Conservation (phyloP, 257 asterid species). For the Nicotiana tomentosiformis region DNA sequence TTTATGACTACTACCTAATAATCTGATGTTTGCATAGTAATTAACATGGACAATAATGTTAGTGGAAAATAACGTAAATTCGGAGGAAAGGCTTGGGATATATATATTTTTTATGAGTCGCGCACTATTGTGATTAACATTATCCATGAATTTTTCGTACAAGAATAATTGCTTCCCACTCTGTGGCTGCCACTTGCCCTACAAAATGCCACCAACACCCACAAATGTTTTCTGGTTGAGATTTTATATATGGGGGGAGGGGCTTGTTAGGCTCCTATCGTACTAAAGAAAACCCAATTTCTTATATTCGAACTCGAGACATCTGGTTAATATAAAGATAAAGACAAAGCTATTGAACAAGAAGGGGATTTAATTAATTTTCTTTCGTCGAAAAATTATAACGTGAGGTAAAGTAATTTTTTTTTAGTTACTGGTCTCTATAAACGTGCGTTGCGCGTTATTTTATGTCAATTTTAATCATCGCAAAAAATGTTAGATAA, state of each 20-base stretch:
- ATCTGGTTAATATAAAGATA: too few relatives aligned
- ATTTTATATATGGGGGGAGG: not conserved
- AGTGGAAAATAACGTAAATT: not conserved
- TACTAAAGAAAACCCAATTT: fast-evolving
- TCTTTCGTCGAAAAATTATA: too few relatives aligned
- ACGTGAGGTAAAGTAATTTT: too few relatives aligned
- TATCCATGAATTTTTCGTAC: not conserved
- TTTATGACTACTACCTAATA: not conserved
- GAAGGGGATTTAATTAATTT: too few relatives aligned
- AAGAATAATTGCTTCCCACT: not conserved
- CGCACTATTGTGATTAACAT: not conserved
- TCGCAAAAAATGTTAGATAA: too few relatives aligned
- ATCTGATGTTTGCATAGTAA: not conserved
- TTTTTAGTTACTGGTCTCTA: too few relatives aligned
- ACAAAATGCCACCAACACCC: not conserved
- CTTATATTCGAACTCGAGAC: too few relatives aligned
- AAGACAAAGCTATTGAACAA: too few relatives aligned
- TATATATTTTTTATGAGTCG: not conserved
- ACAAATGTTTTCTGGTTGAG: not conserved
- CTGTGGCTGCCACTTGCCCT: not conserved
- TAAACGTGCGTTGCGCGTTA: too few relatives aligned
- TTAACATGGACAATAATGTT: not conserved
- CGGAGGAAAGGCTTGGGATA: not conserved
- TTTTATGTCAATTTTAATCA: too few relatives aligned
- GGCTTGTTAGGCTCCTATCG: too few relatives aligned